These are phyloP conservation scores for Lentinula aciculospora DNA, from an alignment of 768 basidiomycete genomes.

Conservation along the genomic window DNA sequence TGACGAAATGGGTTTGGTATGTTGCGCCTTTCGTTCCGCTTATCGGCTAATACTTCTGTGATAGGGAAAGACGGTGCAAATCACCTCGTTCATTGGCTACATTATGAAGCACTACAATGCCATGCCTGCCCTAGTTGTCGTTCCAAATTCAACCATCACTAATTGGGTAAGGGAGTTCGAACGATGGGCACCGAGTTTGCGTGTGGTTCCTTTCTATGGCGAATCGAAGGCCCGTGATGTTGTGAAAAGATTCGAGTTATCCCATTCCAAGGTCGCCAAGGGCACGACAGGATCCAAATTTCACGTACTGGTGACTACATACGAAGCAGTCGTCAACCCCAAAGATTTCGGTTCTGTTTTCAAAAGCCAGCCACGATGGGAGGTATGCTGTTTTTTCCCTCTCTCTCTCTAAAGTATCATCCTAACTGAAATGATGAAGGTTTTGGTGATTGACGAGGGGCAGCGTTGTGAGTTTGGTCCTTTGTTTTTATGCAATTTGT, in stretches of 20 bases:
- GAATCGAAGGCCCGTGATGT: conserved; percentile 75
- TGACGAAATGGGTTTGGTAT: conserved; percentile 94
- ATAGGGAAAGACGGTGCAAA: conserved; percentile 90
- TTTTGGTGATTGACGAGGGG: conserved; percentile 90
- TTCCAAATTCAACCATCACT: conserved; percentile 93
- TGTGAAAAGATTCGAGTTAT: conserved; percentile 78
- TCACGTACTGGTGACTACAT: conserved; percentile 91
- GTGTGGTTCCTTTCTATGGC: conserved; percentile 87
- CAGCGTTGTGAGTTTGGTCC: conserved; percentile 64
- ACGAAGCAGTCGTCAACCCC: conserved; percentile 69
- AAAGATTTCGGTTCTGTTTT: conserved; percentile 75
- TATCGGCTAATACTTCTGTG: conserved; percentile 5
- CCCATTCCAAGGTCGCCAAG: conserved; percentile 39
- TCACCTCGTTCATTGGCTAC: conserved; percentile 76
- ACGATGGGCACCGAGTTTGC: conserved; percentile 67
- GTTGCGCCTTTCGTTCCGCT: conserved; percentile 12
- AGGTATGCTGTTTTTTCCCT: conserved; percentile 31
- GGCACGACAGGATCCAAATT: conserved; percentile 57
- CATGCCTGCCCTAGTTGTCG: conserved; percentile 83
- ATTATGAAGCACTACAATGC: conserved; percentile 51
- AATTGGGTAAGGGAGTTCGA: conserved; percentile 96
- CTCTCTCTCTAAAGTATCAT: not conserved
- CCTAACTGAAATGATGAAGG: conserved; percentile 20
- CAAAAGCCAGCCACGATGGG: conserved; percentile 84
- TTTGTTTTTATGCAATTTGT: conserved; percentile 4